These are phyloP conservation scores for Solanum hybrid DNA, from an alignment of 305 asterid genomes.

Conservation along the genomic window DNA sequence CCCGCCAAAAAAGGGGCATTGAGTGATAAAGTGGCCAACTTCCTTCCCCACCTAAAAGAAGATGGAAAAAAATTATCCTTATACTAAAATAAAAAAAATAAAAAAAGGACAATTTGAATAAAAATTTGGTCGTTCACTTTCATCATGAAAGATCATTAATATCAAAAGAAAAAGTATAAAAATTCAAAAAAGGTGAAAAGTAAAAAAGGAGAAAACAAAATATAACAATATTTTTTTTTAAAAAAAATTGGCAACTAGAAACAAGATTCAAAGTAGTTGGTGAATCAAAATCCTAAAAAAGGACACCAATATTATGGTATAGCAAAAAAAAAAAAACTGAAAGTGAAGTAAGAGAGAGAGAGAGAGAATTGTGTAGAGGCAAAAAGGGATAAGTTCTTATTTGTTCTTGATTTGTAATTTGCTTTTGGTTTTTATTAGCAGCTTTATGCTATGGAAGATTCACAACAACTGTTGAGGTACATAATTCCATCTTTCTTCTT, in stretches of 20 bases:
- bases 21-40: constrained; percentile 38
- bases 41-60: neutral
- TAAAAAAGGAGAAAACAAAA: constrained; percentile 23
- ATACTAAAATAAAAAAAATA: constrained; percentile 4
- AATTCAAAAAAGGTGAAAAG: constrained; percentile 29
- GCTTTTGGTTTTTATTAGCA: constrained; percentile 25
- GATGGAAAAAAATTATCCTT: constrained; percentile 1
- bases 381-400: neutral
- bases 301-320: constrained; percentile 7
- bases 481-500: constrained; percentile 9
- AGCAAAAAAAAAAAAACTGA: constrained; percentile 3
- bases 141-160: constrained; percentile 23
- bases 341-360: constrained; percentile 14
- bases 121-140: constrained; percentile 8
- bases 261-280: constrained; percentile 16
- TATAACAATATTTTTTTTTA: neutral
- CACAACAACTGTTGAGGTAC: constrained; percentile 33
- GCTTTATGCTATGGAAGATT: constrained; percentile 38
- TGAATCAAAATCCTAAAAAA: constrained; percentile 4
- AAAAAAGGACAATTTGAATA: neutral
- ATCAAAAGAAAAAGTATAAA: constrained; percentile 30
- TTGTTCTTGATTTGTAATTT: constrained; percentile 5
- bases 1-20: constrained; percentile 26
- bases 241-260: neutral
- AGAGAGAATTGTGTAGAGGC: neutral